Conservation (phyloP, 306 rosid genomes). For the Begonia masoniana region DNA sequence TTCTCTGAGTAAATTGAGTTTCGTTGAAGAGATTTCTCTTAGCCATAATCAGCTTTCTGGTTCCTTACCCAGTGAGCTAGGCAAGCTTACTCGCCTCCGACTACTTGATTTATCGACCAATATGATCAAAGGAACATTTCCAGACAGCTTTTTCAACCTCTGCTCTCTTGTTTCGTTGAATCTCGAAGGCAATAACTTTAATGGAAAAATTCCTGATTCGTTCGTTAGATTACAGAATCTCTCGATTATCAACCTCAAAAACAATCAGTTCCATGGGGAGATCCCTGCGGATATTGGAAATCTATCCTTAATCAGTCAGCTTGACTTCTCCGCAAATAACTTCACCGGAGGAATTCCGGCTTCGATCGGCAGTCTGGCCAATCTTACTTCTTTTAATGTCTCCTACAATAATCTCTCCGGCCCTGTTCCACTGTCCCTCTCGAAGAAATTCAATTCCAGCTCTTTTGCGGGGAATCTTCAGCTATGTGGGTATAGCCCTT, state of each 20-base stretch:
- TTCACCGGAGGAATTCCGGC: constrained; percentile 54
- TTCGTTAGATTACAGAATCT: constrained; percentile 44
- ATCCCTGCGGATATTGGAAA: constrained; percentile 70
- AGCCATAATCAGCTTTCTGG: constrained; percentile 56
- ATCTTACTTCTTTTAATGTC: constrained; percentile 65
- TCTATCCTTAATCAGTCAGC: constrained; percentile 37
- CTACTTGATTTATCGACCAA: constrained; percentile 68
- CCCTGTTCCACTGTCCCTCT: constrained; percentile 46
- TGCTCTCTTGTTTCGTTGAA: constrained; percentile 42
- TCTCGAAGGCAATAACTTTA: constrained; percentile 36
- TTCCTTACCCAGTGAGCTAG: constrained; percentile 53
- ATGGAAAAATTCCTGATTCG: constrained; percentile 33
- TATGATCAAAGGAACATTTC: constrained; percentile 59
- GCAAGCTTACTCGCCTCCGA: constrained; percentile 41
- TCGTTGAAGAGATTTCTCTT: constrained; percentile 42
- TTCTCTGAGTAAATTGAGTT: constrained; percentile 39
- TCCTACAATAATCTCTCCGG: constrained; percentile 89
- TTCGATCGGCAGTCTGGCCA: constrained; percentile 41
- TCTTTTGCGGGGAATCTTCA: constrained; percentile 77
- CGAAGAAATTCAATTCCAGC: constrained; percentile 70
- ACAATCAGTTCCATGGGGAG: constrained; percentile 51
- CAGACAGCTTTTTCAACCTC: constrained; percentile 46
- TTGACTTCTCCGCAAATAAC: constrained; percentile 61
- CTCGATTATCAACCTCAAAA: constrained; percentile 45
- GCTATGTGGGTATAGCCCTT: constrained; percentile 53